Conservation (phyloP, 192 early-diverging fungal genomes). For the Helicostylum pulchrum region DNA sequence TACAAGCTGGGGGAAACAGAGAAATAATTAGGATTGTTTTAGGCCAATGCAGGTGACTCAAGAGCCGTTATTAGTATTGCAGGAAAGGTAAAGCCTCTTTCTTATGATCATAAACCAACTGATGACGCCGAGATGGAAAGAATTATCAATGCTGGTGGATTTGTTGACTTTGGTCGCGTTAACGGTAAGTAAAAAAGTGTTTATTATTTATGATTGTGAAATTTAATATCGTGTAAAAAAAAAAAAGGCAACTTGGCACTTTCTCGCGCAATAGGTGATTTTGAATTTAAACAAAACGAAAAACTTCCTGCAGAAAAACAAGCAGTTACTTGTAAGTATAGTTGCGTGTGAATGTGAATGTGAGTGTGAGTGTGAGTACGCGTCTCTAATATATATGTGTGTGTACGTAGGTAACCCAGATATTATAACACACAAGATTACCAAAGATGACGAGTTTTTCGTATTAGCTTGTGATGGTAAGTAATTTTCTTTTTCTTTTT, state of each 20-base stretch:
- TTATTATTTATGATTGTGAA: background rate
- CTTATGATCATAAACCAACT: slow-evolving; percentile 94
- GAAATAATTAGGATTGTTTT: background rate
- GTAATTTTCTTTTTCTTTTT: background rate
- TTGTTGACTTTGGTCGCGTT: slow-evolving; percentile 97
- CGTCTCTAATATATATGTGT: background rate
- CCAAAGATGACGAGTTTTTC: slow-evolving; percentile 86
- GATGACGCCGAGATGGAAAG: slow-evolving; percentile 81
- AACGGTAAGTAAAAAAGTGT: slow-evolving; percentile 68
- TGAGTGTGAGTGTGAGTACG: background rate
- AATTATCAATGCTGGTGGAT: slow-evolving; percentile 91
- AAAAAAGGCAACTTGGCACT: slow-evolving; percentile 83
- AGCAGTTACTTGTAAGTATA: slow-evolving; percentile 76
- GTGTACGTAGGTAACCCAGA: slow-evolving; percentile 70
- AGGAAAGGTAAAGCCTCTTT: slow-evolving; percentile 77
- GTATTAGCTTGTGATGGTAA: slow-evolving; percentile 96
- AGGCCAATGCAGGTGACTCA: slow-evolving; percentile 95
- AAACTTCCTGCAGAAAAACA: slow-evolving; percentile 81
- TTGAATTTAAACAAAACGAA: slow-evolving; percentile 94
- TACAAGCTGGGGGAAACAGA: too few species aligned
- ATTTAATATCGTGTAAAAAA: background rate
- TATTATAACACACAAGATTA: slow-evolving; percentile 59
- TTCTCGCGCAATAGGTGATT: slow-evolving; percentile 96
- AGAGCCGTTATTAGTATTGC: slow-evolving; percentile 80
- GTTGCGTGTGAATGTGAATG: too few species aligned